Conservation (phyloP, 2,329 filamentous ascomycete species). For the Xylariaceae sp. region DNA sequence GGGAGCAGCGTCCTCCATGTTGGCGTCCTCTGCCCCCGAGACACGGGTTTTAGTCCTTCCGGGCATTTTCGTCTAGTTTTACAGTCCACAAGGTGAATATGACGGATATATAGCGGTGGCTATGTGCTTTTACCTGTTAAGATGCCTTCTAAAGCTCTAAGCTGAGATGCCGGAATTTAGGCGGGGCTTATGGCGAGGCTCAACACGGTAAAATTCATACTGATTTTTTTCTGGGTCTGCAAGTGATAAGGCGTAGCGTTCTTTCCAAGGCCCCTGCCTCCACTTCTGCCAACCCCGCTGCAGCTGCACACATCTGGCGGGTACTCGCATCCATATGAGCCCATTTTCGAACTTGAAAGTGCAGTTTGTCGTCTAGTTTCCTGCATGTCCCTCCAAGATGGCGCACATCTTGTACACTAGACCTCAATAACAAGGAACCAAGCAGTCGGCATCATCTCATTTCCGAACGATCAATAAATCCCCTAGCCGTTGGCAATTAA, state of each 20-base stretch:
- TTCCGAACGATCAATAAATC: conserved; percentile 15
- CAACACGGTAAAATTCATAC: conserved; percentile 19
- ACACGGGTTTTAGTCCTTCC: conserved; percentile 32
- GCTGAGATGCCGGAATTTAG: conserved; percentile 16
- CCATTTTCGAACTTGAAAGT: too few relatives aligned
- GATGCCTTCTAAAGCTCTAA: background rate
- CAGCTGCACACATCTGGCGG: conserved; percentile 16
- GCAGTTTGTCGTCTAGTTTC: background rate
- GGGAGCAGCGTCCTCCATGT: conserved; percentile 42
- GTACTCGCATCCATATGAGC: too few relatives aligned
- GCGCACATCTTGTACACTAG: background rate
- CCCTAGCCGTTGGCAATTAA: background rate
- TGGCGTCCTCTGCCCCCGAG: conserved; percentile 35
- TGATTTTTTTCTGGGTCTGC: conserved; percentile 18
- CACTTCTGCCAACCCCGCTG: background rate
- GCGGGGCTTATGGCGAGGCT: conserved; percentile 21
- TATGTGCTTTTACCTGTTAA: background rate
- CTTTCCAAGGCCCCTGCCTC: too few relatives aligned
- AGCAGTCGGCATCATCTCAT: background rate
- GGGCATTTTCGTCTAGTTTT: conserved; percentile 31
- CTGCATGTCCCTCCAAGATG: background rate
- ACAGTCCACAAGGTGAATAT: too few relatives aligned
- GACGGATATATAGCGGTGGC: too few relatives aligned
- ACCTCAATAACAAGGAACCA: background rate
- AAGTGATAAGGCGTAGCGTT: background rate